Evolutionary conservation across 2,329 filamentous ascomycete species (phyloP), one percentile per base, ranked within the genome.

Genomic region (Fusarium burgessii): DNA sequence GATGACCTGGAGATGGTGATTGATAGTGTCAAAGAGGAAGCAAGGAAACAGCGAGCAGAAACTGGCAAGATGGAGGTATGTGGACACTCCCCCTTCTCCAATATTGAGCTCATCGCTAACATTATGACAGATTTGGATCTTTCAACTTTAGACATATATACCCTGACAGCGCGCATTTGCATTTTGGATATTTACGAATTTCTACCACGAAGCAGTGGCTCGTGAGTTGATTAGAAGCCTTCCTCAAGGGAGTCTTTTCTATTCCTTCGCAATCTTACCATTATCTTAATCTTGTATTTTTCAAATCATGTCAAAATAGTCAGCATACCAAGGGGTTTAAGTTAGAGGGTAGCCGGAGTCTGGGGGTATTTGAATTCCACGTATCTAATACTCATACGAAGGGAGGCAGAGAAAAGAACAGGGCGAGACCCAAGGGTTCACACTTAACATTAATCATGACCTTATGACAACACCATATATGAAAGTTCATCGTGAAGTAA

Each of bases 21-120:
- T 58, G 87, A 89, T 79, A 88, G 85, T 49, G 90, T 91, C 10
- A 93, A 90, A 80, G 87, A 88, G 52, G 83, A 84, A 64, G 94
- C 92, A 50, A 89, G 86, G 82, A 92, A 89, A 80, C 92, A 95
- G 78, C 89, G 90, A 75, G 86, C 87, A 69, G 95, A 97, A 70
- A 92, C 94, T 84, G 94, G 93, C 56, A 98, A 97, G 87, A 90
- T 98, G 90, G 96, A 98, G 89, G 94, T 98, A 81, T 88, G 93
- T 85, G 42, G 36, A 64, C 25, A 33, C 52, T 36, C 11, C 20
- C n/a, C 20, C 46, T 23, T 35, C 33, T n/a, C 25, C 29, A 20
- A 27, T 7, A 23, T 36, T 36, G 27, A 81, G 74, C 38, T 35
- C 32, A 32, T 58, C 20, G 41, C 76, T 77, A 75, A 76, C 69